Percentiles rank a stretch among this genome's conserved stretches.
Evolutionary conservation across 1,284 basidiomycete species (phyloP).

Genomic region (Moesziomyces globuligerus): DNA sequence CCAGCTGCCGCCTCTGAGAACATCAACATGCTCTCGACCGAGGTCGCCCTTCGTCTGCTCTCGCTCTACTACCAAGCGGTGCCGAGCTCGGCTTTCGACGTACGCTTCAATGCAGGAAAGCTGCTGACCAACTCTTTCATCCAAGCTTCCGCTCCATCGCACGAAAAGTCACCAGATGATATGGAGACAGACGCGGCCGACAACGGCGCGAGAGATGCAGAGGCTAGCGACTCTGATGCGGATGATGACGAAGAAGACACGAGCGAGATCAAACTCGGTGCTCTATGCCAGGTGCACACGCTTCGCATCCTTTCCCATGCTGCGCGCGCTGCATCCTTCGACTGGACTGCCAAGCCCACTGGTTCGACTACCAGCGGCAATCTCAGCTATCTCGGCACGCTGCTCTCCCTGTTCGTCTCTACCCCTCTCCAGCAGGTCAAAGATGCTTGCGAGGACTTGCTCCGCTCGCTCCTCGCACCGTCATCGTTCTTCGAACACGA

Average conservation of each 20-base stretch:
- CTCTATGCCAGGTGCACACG: conserved; percentile 80
- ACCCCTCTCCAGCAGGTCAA: conserved; percentile 41
- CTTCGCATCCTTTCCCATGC: conserved; percentile 70
- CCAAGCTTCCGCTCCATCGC: conserved; percentile 1
- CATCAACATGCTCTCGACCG: conserved; percentile 75
- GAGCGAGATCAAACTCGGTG: conserved; percentile 72
- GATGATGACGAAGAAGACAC: conserved; percentile 61
- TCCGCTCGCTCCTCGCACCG: conserved; percentile 69
- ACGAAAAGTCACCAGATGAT: background rate
- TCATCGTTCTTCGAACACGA: conserved; percentile 86
- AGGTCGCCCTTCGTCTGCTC: conserved; percentile 80
- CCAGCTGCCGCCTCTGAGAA: conserved; percentile 15
- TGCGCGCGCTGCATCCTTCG: conserved; percentile 69
- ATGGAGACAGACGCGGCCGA: background rate
- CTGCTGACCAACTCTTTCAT: conserved; percentile 73
- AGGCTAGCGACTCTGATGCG: conserved; percentile 59
- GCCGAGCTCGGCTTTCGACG: conserved; percentile 79
- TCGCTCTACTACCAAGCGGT: conserved; percentile 84
- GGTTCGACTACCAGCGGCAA: conserved; percentile 71
- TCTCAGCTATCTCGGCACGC: conserved; percentile 47
- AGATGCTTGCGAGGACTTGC: conserved; percentile 32
- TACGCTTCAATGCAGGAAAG: conserved; percentile 85
- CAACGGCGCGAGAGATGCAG: background rate
- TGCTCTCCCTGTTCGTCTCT: conserved; percentile 41
- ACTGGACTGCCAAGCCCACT: conserved; percentile 73